Base-by-base conservation (phyloP, 1,284 basidiomycete species). In the Ganoderma boninense region DNA sequence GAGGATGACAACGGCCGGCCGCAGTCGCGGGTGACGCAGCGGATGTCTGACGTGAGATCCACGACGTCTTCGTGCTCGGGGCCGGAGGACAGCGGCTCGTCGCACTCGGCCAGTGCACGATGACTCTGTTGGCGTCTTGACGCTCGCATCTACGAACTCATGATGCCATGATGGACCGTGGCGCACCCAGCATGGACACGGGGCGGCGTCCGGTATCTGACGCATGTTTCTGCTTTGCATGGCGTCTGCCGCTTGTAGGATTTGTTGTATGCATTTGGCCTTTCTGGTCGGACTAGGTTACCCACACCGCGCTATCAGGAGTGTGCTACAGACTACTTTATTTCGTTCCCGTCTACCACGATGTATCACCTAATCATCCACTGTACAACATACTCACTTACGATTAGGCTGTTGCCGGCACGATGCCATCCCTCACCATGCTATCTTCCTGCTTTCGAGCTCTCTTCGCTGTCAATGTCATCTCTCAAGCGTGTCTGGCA, bases 1-100 rank as follows among this genome's bases (percentile, higher is more conserved):
- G 57, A 67, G 26, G 73, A 75, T 44, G 72, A 75, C 42, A 68
- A 73, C 40, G 63, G 67, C 60, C 63, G 64, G 52, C 64, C 73
- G 52, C 70, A 69, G 20, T 62, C 71, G 26, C 66, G 68, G 62
- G 69, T 77, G 66, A 60, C 74, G 65, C 75, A 73, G 72, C 71
- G 76, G 35, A 78, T 74, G 74, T 77, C 77, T 20, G 78, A 78
- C 71, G 69, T 79, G 75, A 65, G 80, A 59, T 77, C 77, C 18
- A 79, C 77, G 32, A 67, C 72, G 59, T 77, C 78, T n/a, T 77
- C 74, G 20, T 75, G 73, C 14, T 76, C 75, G 65, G 74, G 75
- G 26, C 69, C 73, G 44, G 73, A 74, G 60, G 73, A 72, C 66
- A 32, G 64, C 63, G n/a, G 23, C 16, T 42, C 67, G 57, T 64